These are phyloP conservation scores for Fusarium algeriense DNA, from an alignment of 2,329 filamentous ascomycete species.

Conservation along the genomic window DNA sequence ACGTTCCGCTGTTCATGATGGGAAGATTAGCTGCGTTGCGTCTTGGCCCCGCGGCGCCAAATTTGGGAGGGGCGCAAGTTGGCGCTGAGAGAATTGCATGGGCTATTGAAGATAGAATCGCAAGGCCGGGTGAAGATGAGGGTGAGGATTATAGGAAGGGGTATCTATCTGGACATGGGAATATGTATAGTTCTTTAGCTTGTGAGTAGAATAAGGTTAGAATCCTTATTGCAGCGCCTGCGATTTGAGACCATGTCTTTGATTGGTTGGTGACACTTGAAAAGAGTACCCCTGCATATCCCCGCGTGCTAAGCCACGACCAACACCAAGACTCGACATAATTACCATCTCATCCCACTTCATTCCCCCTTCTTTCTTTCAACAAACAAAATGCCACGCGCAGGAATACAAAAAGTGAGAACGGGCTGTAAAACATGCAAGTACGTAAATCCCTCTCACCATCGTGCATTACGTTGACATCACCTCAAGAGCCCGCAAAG, in stretches of 20 bases:
- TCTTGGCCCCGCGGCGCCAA: constrained; percentile 78
- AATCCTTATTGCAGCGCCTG: not conserved
- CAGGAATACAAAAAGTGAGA: constrained; percentile 53
- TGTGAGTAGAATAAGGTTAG: constrained; percentile 26
- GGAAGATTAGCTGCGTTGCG: constrained; percentile 75
- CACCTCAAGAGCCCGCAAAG: constrained; percentile 60
- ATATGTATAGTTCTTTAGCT: constrained; percentile 52
- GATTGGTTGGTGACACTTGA: not conserved
- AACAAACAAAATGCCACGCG: constrained; percentile 38
- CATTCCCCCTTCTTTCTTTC: not conserved
- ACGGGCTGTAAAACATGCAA: constrained; percentile 68
- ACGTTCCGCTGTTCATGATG: constrained; percentile 79
- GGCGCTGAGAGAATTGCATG: constrained; percentile 81
- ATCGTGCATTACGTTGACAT: not conserved
- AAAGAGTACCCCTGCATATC: not conserved
- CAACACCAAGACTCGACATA: constrained; percentile 12
- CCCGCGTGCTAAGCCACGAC: not conserved
- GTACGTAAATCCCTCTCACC: constrained; percentile 52
- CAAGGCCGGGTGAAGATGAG: constrained; percentile 35
- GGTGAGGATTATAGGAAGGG: constrained; percentile 30
- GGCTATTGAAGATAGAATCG: constrained; percentile 71
- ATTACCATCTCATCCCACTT: not conserved
- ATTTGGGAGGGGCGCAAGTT: constrained; percentile 78
- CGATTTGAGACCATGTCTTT: no score
- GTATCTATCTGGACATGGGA: constrained; percentile 53